Percentiles rank a stretch among this genome's conserved stretches.
Evolutionary conservation across 306 rosid species (phyloP).

Genomic region (cucumber (Cucumis sativus)): Cucumber_9930_V3 NC_026655.2:2444501-2445000

Average conservation of each 20-base stretch:
- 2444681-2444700: too few relatives aligned
- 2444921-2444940: background rate
- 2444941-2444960: background rate
- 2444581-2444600: too few relatives aligned
- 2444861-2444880: background rate
- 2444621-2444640: too few relatives aligned
- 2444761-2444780: too few relatives aligned
- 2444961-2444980: background rate
- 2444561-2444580: too few relatives aligned
- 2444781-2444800: background rate
- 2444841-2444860: background rate
- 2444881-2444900: background rate
- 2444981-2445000: background rate
- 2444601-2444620: too few relatives aligned
- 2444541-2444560: too few relatives aligned
- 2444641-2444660: too few relatives aligned
- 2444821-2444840: background rate
- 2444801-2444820: background rate
- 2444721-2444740: background rate
- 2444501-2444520: too few relatives aligned
- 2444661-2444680: too few relatives aligned
- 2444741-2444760: background rate
- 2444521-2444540: too few relatives aligned
- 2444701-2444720: background rate
- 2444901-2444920: background rate